phyloP scores from a whole-genome alignment of 192 early-diverging fungal genomes.

The Coemansia erecta region DNA sequence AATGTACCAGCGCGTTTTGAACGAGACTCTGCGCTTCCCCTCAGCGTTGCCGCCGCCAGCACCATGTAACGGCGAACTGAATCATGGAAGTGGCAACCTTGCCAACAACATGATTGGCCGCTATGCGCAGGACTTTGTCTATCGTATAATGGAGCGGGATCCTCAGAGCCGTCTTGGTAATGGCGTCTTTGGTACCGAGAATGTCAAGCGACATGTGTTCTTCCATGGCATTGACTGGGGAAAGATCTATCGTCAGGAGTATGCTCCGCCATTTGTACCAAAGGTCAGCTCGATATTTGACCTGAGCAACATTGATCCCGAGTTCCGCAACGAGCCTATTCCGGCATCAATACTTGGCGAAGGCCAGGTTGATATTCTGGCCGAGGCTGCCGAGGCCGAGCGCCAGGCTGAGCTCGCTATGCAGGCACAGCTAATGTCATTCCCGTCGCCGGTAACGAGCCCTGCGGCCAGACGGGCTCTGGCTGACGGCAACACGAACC shows the following conservation, averaged over 20 bases:
- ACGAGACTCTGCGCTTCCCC: constrained; percentile 45
- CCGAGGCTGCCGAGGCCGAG: constrained; percentile 45
- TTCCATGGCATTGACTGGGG: constrained; percentile 66
- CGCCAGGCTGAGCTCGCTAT: constrained; percentile 38
- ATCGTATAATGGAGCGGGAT: constrained; percentile 61
- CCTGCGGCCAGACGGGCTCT: constrained; percentile 14
- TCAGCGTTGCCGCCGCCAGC: constrained; percentile 26
- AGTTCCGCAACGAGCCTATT: constrained; percentile 47
- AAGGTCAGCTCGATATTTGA: constrained; percentile 57
- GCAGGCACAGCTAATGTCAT: constrained; percentile 41
- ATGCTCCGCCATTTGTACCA: constrained; percentile 69
- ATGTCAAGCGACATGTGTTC: constrained; percentile 65
- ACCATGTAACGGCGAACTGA: constrained; percentile 26
- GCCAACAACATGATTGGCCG: constrained; percentile 14
- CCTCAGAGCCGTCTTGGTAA: constrained; percentile 61
- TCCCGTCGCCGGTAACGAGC: constrained; percentile 36
- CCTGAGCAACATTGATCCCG: constrained; percentile 52
- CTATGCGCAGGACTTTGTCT: constrained; percentile 45
- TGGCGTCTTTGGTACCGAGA: constrained; percentile 57
- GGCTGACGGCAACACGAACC: constrained; percentile 5
- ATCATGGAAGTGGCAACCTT: constrained; percentile 18
- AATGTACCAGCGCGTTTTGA: constrained; percentile 48
- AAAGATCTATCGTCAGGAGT: constrained; percentile 61
- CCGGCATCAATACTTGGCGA: constrained; percentile 42
- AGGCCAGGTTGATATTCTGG: constrained; percentile 39